Conservation (phyloP, 225 moss, liverwort and hornwort species). For the Asterella californica region DNA sequence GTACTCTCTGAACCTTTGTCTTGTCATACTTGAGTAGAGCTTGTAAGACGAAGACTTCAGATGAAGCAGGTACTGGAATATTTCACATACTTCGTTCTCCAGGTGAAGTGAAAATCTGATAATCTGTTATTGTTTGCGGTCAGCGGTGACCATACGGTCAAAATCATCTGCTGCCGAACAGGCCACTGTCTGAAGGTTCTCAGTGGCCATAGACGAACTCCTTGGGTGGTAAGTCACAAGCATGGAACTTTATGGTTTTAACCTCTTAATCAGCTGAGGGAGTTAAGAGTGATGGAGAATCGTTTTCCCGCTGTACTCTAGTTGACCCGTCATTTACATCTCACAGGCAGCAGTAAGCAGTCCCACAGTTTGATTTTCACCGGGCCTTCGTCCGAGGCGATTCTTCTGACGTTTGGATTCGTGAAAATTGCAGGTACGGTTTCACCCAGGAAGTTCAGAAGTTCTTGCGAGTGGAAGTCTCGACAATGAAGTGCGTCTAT, state of each 20-base stretch:
- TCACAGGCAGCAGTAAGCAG: not conserved
- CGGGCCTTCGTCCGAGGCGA: not conserved
- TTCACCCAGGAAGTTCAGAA: slow-evolving; percentile 98
- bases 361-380: not conserved
- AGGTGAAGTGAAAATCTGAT: not conserved
- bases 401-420: not conserved
- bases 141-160: slow-evolving; percentile 99
- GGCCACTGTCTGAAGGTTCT: slow-evolving; percentile 93
- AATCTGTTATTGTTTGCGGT: slow-evolving; percentile 27
- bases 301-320: not conserved
- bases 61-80: not conserved
- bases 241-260: not conserved
- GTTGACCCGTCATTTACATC: not conserved
- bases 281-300: not conserved
- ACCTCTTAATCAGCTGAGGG: not conserved
- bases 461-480: slow-evolving; percentile 99
- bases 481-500: slow-evolving; percentile 97
- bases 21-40: not conserved
- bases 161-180: slow-evolving; percentile 96
- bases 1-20: not conserved
- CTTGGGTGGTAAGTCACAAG: slow-evolving; percentile 84
- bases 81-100: not conserved
- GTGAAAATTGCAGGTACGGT: slow-evolving; percentile 60
- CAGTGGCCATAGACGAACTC: slow-evolving; percentile 94
- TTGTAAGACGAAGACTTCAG: not conserved